phyloP scores from a whole-genome alignment of 225 moss, liverwort and hornwort species.

The Bryoerythrophyllum caledonicum region DNA sequence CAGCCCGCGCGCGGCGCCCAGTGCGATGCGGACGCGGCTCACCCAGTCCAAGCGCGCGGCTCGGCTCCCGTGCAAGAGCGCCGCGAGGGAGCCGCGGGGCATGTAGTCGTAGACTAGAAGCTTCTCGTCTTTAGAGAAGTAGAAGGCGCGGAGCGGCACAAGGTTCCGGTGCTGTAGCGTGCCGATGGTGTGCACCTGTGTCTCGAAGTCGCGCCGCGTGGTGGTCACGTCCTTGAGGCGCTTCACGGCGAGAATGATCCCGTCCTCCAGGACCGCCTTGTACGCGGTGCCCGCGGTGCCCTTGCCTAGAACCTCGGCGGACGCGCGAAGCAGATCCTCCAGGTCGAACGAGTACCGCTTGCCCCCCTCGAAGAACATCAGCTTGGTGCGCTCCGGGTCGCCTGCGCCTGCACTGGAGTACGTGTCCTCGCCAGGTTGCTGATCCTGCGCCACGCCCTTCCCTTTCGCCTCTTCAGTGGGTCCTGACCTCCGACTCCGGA shows the following conservation, averaged over 20 bases:
- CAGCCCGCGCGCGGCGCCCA: constrained; percentile 74
- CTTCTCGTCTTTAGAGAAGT: constrained; percentile 92
- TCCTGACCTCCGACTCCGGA: constrained; percentile 15
- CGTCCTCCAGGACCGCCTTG: constrained; percentile 87
- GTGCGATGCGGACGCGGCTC: constrained; percentile 66
- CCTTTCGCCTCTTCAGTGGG: constrained; percentile 6
- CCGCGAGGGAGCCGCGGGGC: constrained; percentile 77
- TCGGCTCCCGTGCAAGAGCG: constrained; percentile 79
- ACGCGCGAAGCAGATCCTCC: constrained; percentile 81
- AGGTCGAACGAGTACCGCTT: constrained; percentile 72
- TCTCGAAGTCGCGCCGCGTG: constrained; percentile 66
- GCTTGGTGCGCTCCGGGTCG: constrained; percentile 76
- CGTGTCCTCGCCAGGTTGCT: constrained; percentile 49
- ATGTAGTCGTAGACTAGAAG: constrained; percentile 87
- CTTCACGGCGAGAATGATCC: constrained; percentile 74
- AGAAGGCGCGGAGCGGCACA: constrained; percentile 71
- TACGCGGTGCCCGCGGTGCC: constrained; percentile 91
- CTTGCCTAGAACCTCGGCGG: constrained; percentile 88
- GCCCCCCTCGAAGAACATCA: constrained; percentile 84
- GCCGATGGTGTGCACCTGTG: constrained; percentile 64
- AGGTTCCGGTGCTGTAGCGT: constrained; percentile 71
- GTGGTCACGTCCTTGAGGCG: constrained; percentile 78
- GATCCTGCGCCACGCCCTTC: constrained; percentile 50
- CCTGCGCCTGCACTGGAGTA: constrained; percentile 62
- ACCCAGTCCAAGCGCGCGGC: constrained; percentile 74